Evolutionary conservation across 169 alveolate genomes (phyloP), one percentile per base, ranked within the genome.

Genomic region (Perkinsus chesapeaki): DNA sequence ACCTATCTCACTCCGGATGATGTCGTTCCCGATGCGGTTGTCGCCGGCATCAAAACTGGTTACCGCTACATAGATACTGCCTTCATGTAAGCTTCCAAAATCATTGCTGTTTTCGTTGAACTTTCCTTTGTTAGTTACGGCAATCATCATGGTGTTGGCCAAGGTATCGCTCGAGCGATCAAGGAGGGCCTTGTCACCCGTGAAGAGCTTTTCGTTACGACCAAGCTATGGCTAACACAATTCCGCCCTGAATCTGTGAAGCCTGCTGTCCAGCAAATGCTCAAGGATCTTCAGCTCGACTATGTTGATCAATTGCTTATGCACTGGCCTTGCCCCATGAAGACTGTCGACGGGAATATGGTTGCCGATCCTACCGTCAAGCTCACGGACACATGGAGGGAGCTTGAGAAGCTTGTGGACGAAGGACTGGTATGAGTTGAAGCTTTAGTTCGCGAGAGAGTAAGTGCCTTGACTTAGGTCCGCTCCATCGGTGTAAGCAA

Each of bases 111-210:
- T 47, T 19, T 16, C 23, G 82, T 27, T 60, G 31, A 34, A 60
- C 12, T 60, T 60, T 34, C 3, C 31, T 16, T 34, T 60, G 3
- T 27, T 23, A 60, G 82, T 20, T 60, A 60, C 94, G 92, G 94
- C 31, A 96, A 94, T 92, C 98, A 97, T 94, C 96, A 92, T 39
- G 96, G 91, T 60, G 92, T 97, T 0, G 98, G 98, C 31, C 93
- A 95, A 48, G 98, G 96, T 0, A 48, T 97, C 16, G 92, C 94
- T 92, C 95, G 95, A 92, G 95, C 93, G 16, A 37, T 95, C 91
- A 94, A 94, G 73, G 93, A 93, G 20, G 97, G 96, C n/a, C 73
- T 91, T 48, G 93, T 94, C 37, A 95, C 95, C 93, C 95, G 98
- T 94, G 97, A 97, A 92, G 98, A 95, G 93, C 93, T 96, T 93